Conservation (phyloP, 306 rosid genomes). For the cucumber (Cucumis sativus) region DNA sequence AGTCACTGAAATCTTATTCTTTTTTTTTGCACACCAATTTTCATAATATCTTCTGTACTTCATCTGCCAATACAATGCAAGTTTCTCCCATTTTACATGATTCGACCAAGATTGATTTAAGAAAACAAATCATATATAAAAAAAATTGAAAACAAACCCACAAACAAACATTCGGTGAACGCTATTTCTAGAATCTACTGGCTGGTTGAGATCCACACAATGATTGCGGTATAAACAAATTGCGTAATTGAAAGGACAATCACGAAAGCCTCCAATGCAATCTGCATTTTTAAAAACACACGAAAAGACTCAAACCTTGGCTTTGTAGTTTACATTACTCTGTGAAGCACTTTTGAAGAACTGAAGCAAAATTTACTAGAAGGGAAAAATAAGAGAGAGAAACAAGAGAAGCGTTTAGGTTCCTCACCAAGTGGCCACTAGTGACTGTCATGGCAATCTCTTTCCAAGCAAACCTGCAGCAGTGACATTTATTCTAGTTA, state of each 20-base stretch:
- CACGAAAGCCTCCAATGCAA: slow-evolving; percentile 79
- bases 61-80: not conserved
- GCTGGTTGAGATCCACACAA: slow-evolving; percentile 30
- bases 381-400: not conserved
- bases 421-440: slow-evolving; percentile 71
- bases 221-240: slow-evolving; percentile 56
- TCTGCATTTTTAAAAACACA: slow-evolving; percentile 27
- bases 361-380: not conserved
- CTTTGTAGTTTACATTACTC: not conserved
- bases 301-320: not conserved
- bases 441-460: slow-evolving; percentile 56
- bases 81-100: not conserved
- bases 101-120: not conserved
- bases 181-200: not conserved
- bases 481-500: not conserved
- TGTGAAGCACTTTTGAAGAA: not conserved
- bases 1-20: not conserved
- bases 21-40: not conserved
- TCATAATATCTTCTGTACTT: not conserved
- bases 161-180: not conserved
- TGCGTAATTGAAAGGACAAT: slow-evolving; percentile 84
- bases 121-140: not conserved
- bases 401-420: not conserved
- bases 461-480: slow-evolving; percentile 64
- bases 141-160: not conserved